These are phyloP conservation scores for Stephania japonica DNA, from an alignment of 164 flowering plant species.

Conservation along the genomic window DNA sequence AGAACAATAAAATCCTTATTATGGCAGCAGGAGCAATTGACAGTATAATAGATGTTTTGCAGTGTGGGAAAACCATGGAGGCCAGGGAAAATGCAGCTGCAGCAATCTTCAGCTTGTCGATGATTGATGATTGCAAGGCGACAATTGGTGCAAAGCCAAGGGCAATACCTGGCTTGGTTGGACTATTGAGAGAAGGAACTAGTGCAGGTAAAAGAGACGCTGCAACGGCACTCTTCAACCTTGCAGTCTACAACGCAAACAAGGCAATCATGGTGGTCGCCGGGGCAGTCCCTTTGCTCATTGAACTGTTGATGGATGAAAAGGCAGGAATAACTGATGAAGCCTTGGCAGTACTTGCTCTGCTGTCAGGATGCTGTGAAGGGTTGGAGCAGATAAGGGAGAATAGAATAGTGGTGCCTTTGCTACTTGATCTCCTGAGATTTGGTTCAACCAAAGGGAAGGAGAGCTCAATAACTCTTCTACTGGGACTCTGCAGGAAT, in stretches of 20 bases:
- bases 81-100: constrained; percentile 89
- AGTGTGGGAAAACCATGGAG: constrained; percentile 55
- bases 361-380: constrained; percentile 38
- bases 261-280: constrained; percentile 37
- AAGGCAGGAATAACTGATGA: constrained; percentile 70
- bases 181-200: constrained; percentile 58
- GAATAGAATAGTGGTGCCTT: constrained; percentile 35
- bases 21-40: constrained; percentile 64
- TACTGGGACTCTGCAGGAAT: constrained; percentile 61
- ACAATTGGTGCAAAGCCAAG: constrained; percentile 49
- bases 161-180: constrained; percentile 52
- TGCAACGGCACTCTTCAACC: constrained; percentile 60
- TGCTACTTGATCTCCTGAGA: constrained; percentile 52
- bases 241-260: constrained; percentile 43
- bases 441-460: constrained; percentile 69
- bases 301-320: constrained; percentile 48
- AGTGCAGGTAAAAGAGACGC: constrained; percentile 70
- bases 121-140: constrained; percentile 54
- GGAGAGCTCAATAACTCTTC: constrained; percentile 54
- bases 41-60: constrained; percentile 40
- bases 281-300: constrained; percentile 57
- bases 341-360: constrained; percentile 46
- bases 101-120: constrained; percentile 59
- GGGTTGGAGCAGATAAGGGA: constrained; percentile 50
- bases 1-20: constrained; percentile 52